These are phyloP conservation scores for Alternaria solani DNA, from an alignment of 2,329 filamentous ascomycete species.

Conservation along the genomic window DNA sequence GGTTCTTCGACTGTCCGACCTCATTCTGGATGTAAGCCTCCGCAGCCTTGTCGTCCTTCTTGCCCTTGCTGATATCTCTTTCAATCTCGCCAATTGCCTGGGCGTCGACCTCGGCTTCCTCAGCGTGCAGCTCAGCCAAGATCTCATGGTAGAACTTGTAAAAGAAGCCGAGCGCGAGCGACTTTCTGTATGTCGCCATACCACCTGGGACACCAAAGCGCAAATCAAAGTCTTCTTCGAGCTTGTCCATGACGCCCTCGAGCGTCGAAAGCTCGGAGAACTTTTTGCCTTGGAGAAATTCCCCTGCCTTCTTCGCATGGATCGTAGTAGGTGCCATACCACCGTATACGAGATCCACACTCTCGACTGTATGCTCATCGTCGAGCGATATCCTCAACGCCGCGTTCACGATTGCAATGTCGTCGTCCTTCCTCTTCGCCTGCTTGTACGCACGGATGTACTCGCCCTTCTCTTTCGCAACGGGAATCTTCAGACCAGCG, in stretches of 20 bases:
- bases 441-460: conserved; percentile 94
- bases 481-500: conserved; percentile 83
- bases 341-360: conserved; percentile 85
- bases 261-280: conserved; percentile 83
- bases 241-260: conserved; percentile 85
- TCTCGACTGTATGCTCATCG: conserved; percentile 73
- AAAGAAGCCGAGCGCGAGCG: conserved; percentile 90
- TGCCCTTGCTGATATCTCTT: conserved; percentile 79
- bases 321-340: conserved; percentile 94
- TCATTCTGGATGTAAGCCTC: conserved; percentile 82
- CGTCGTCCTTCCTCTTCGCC: conserved; percentile 95
- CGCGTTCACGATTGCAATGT: conserved; percentile 96
- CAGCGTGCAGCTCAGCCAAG: conserved; percentile 67
- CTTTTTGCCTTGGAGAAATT: conserved; percentile 77
- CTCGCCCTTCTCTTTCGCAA: conserved; percentile 77
- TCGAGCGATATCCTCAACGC: conserved; percentile 79
- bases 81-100: conserved; percentile 87
- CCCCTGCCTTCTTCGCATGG: conserved; percentile 79
- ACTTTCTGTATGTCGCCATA: conserved; percentile 96
- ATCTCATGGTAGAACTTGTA: conserved; percentile 97
- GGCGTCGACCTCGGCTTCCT: conserved; percentile 66
- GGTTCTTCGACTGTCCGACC: conserved; percentile 83
- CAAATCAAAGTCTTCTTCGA: conserved; percentile 90
- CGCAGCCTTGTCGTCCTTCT: conserved; percentile 78
- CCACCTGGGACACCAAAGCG: conserved; percentile 91